These are phyloP conservation scores for Xanthoconium stramineum DNA, from an alignment of 768 basidiomycete genomes.

Conservation along the genomic window DNA sequence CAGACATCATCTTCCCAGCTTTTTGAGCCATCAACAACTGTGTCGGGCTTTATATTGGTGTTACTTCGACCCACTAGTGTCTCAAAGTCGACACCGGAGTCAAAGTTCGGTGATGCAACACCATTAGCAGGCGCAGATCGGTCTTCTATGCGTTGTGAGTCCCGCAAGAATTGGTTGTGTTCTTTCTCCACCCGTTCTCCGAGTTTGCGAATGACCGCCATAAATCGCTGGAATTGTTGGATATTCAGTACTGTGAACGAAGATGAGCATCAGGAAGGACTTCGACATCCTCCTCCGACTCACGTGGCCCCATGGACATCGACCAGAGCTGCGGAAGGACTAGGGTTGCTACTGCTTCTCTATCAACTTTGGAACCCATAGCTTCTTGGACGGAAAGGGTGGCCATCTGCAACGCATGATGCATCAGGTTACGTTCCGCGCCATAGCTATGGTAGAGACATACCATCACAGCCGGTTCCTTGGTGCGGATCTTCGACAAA, in stretches of 20 bases:
- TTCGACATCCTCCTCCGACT: constrained; percentile 27
- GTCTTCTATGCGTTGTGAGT: constrained; percentile 88
- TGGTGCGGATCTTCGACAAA: constrained; percentile 91
- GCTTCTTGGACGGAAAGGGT: constrained; percentile 90
- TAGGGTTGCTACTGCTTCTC: constrained; percentile 86
- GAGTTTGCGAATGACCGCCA: constrained; percentile 74
- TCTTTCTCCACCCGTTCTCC: constrained; percentile 90
- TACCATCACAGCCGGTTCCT: constrained; percentile 94
- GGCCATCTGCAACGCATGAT: constrained; percentile 57
- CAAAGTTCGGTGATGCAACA: constrained; percentile 31
- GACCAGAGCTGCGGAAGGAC: constrained; percentile 92
- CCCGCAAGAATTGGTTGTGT: constrained; percentile 88
- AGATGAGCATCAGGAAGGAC: background rate
- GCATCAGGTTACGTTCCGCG: background rate
- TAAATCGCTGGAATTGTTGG: constrained; percentile 90
- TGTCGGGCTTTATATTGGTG: constrained; percentile 46
- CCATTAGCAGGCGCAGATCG: constrained; percentile 53
- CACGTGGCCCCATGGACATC: constrained; percentile 95
- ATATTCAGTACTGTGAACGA: constrained; percentile 61
- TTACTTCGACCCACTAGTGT: constrained; percentile 69
- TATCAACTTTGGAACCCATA: constrained; percentile 93
- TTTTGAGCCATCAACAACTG: constrained; percentile 33
- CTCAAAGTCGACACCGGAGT: constrained; percentile 78
- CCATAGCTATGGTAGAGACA: background rate
- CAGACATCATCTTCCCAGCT: constrained; percentile 84